Conservation (phyloP, 2,329 filamentous ascomycete species). For the Cadophora sp. region DNA sequence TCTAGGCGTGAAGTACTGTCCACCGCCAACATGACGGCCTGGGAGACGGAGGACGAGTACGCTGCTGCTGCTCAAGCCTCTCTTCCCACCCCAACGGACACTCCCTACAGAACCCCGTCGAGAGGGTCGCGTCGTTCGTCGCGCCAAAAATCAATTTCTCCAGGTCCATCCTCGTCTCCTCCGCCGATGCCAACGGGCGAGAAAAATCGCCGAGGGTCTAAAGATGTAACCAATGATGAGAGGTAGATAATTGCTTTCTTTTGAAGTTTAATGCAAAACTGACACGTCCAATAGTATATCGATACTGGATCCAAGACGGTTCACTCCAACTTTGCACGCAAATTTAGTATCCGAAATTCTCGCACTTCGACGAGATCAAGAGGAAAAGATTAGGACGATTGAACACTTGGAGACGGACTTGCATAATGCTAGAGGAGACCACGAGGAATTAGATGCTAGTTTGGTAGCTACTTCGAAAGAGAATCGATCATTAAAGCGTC, state of each 20-base stretch:
- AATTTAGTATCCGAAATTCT: constrained; percentile 95
- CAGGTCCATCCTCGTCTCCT: constrained; percentile 68
- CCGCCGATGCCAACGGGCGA: constrained; percentile 56
- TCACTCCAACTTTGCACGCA: constrained; percentile 94
- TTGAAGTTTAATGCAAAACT: constrained; percentile 18
- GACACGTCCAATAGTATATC: constrained; percentile 50
- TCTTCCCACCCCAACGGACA: constrained; percentile 74
- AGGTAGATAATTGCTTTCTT: constrained; percentile 54
- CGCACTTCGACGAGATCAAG: constrained; percentile 83
- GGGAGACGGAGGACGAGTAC: constrained; percentile 70
- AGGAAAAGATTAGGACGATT: constrained; percentile 86
- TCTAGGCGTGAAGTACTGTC: background rate
- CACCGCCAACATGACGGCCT: constrained; percentile 55
- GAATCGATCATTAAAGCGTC: constrained; percentile 79
- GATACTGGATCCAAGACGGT: constrained; percentile 85
- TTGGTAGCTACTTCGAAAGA: constrained; percentile 74
- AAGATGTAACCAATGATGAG: constrained; percentile 70
- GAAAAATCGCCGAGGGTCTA: constrained; percentile 57
- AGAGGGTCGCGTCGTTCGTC: constrained; percentile 70
- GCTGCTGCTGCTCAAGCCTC: constrained; percentile 61
- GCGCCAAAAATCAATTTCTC: constrained; percentile 66
- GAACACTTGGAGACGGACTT: constrained; percentile 82
- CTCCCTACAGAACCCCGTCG: constrained; percentile 76
- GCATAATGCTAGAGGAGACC: constrained; percentile 74
- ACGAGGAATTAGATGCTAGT: constrained; percentile 70